Base-by-base conservation (phyloP, 805 yeast species). In the Candida khao-thaluensis region DNA sequence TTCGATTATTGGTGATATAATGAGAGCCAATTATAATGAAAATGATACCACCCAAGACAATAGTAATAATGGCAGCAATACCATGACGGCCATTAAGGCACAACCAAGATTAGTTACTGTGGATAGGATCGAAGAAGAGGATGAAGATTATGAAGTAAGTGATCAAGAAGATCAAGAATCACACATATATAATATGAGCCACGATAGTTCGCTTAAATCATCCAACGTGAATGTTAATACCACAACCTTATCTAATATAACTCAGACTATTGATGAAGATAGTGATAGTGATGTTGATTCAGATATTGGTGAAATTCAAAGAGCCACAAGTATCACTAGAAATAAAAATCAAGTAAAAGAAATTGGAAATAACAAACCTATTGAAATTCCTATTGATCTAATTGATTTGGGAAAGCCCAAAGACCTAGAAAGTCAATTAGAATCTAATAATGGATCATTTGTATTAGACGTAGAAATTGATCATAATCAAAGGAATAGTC, bases 81-180 rank as follows among this genome's bases (percentile, higher is more conserved):
- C 82, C 25, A 82, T 82, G 54, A 84, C 89, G 0, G 95, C 93
- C 2, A 82, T 85, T 41, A 75, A 82, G 43, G 93, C 85, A 2
- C 79, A 74, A 53, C 93, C 95, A 1, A 73, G 74, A 48, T 66
- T 86, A 44, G 83, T 86, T n/a, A 72, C 72, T 38, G 74, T 79
- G 28, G 74, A 59, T 37, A 64, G 64, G 43, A 72, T 69, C 39
- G 72, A 68, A 30, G 74, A 69, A 48, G 72, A 65, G 33, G 66
- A 64, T 9, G 72, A 65, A 43, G 67, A 60, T 17, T 55, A 51
- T 3, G 60, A 25, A n/a, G 28, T 7, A 11, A 8, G 9, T 22
- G 24, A 54, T 0, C 43, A 26, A 2, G 54, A 45, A 10, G 64
- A 54, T 30, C 49, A 48, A 6, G 62, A 37, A n/a, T 17, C 21